Evolutionary conservation across 164 flowering plant genomes (phyloP), one percentile per base, ranked within the genome.

Genomic region (Nymphaea thermarum): DNA sequence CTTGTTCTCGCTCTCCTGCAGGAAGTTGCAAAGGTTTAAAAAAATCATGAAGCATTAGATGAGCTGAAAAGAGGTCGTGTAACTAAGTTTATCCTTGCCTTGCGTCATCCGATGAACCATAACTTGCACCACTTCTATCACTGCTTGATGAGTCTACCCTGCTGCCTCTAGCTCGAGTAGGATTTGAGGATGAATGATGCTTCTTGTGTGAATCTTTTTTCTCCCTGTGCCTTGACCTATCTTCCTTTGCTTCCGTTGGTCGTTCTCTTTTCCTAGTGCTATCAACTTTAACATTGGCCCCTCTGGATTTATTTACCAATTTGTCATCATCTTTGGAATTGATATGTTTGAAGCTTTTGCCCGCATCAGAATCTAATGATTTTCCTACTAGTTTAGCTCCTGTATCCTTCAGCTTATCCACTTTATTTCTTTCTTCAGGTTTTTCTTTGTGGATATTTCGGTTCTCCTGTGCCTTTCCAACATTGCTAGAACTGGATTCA

Each of bases 31-130:
- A 44, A 10, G 62, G 70, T 43, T 71, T 72, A 8, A 77, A 70
- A 14, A 72, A 64, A 42, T n/a, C 15, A 61, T 62, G 64, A 66
- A 42, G 4, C 36, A 17, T 11, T 43, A 2, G 4, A 16, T 42
- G 12, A 43, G 11, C 59, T 66, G 47, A 60, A 42, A 55, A 42
- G 36, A 59, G 3, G 17, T 3, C 11, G 10, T 60, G 4, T 44
- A 61, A 25, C 14, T 18, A 57, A 36, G 7, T 42, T 11, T 2
- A 91, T 95, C 97, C 88, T 75, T 63, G 67, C 74, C 73, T 84
- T 71, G 91, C 87, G 70, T 82, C 85, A 61, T 83, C 87, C 2
- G 87, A 85, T 43, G 80, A 75, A 66, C 82, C 89, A 74, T 86
- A 88, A 76, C 84, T 77, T 65, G 90, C 81, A 73, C 73, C 82